phyloP scores from a whole-genome alignment of 2,329 filamentous ascomycete species.

The Diaporthe destruens region DNA sequence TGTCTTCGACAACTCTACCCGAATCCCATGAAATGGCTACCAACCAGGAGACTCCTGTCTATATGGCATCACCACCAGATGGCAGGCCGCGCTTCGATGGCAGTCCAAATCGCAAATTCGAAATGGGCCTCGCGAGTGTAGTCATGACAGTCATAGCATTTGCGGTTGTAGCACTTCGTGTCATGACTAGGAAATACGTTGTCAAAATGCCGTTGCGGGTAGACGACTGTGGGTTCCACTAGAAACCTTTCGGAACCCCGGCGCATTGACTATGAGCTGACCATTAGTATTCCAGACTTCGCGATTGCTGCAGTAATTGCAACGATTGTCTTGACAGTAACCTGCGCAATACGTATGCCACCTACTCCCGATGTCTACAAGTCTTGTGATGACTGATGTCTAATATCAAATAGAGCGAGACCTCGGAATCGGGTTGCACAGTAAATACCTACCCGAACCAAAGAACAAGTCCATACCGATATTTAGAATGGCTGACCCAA shows the following conservation, averaged over 20 bases:
- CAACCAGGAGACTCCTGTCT: neutral
- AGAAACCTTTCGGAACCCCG: no score
- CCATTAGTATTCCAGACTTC: neutral
- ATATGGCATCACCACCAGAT: slow-evolving; percentile 6
- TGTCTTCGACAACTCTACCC: neutral
- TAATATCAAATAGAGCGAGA: neutral
- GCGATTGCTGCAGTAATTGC: neutral
- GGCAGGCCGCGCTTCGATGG: neutral
- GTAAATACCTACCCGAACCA: neutral
- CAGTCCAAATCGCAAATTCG: neutral
- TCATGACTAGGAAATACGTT: slow-evolving; percentile 1
- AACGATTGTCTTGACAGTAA: neutral
- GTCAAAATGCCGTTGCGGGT: neutral
- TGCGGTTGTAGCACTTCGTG: slow-evolving; percentile 8
- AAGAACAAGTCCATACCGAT: no score
- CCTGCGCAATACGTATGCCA: neutral
- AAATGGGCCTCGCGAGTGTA: neutral
- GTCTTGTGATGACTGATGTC: neutral
- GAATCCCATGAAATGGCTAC: neutral
- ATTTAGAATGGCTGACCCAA: neutral
- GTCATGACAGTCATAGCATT: neutral
- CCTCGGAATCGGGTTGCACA: slow-evolving; percentile 10
- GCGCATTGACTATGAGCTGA: neutral
- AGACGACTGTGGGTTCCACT: slow-evolving; percentile 3
- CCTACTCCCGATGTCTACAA: neutral